Conservation (phyloP, 495 filamentous ascomycete genomes). For the Thermochaetoides thermophila region DNA sequence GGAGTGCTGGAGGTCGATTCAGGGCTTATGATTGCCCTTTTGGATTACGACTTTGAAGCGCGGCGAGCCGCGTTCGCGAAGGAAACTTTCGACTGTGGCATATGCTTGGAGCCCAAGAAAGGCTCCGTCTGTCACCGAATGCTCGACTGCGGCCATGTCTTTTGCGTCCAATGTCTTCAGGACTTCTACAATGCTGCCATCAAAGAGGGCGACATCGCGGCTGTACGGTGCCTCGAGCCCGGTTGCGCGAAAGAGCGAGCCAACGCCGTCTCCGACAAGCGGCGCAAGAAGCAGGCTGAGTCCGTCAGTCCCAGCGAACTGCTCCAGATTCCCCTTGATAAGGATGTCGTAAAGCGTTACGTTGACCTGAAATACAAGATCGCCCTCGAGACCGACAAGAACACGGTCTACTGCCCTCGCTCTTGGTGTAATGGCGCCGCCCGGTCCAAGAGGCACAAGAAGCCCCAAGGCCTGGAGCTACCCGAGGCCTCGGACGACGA, state of each 20-base stretch:
- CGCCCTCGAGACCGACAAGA: conserved; percentile 77
- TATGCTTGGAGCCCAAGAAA: conserved; percentile 88
- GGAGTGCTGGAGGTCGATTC: conserved; percentile 38
- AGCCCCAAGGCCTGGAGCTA: conserved; percentile 40
- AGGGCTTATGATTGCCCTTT: conserved; percentile 53
- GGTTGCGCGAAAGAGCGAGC: conserved; percentile 53
- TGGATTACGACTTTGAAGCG: conserved; percentile 65
- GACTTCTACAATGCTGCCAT: conserved; percentile 85
- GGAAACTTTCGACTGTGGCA: conserved; percentile 76
- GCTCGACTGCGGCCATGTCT: conserved; percentile 73
- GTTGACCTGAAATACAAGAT: conserved; percentile 82
- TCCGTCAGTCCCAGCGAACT: conserved; percentile 78
- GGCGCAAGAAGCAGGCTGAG: conserved; percentile 27
- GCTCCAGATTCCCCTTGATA: conserved; percentile 63
- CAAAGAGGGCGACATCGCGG: conserved; percentile 62
- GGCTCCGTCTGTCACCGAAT: conserved; percentile 66
- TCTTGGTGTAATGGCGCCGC: conserved; percentile 91
- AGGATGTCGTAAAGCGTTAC: conserved; percentile 68
- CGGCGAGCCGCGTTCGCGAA: conserved; percentile 61
- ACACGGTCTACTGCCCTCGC: conserved; percentile 86
- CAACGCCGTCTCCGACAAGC: conserved; percentile 20
- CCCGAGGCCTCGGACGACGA: conserved; percentile 33
- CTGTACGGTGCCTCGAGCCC: conserved; percentile 62
- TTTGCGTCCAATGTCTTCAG: conserved; percentile 70
- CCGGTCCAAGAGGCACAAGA: conserved; percentile 62